Percentiles rank a stretch among this genome's conserved stretches.
These are phyloP conservation scores for Suillus paluster DNA, from an alignment of 768 basidiomycete genomes.

Conservation along the genomic window DNA sequence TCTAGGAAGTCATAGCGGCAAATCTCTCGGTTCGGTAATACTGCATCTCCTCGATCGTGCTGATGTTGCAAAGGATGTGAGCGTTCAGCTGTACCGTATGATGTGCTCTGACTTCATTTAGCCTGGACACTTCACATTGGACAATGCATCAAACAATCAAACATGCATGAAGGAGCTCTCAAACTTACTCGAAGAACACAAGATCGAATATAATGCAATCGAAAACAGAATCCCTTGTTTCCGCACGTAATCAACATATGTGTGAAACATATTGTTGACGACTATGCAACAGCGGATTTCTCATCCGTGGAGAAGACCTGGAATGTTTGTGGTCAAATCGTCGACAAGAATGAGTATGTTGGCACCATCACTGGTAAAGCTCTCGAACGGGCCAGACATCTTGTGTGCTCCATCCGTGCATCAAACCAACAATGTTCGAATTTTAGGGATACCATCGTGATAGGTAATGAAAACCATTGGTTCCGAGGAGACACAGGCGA, in stretches of 20 bases:
- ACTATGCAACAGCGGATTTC: not conserved
- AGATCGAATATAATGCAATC: not conserved
- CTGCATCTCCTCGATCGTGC: not conserved
- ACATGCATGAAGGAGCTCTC: conserved; percentile 14
- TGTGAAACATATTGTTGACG: no score
- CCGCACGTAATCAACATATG: conserved; percentile 24
- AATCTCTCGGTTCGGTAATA: not conserved
- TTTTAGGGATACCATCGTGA: not conserved
- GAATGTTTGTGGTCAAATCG: no score
- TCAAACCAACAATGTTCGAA: not conserved
- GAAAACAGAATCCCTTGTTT: conserved; percentile 15
- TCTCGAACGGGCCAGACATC: no score
- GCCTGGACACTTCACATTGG: conserved; percentile 2
- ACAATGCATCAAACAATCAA: conserved; percentile 24
- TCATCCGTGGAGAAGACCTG: not conserved
- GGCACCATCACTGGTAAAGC: no score
- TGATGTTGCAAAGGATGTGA: not conserved
- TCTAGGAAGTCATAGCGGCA: conserved; percentile 17
- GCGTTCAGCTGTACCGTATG: no score
- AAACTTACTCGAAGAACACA: no score
- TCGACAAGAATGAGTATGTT: no score
- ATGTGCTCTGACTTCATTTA: not conserved
- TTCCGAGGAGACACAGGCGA: not conserved
- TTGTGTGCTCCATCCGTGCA: not conserved
- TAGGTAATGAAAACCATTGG: not conserved